Base-by-base conservation (phyloP, 2,329 filamentous ascomycete species). In the Lachnellula suecica region DNA sequence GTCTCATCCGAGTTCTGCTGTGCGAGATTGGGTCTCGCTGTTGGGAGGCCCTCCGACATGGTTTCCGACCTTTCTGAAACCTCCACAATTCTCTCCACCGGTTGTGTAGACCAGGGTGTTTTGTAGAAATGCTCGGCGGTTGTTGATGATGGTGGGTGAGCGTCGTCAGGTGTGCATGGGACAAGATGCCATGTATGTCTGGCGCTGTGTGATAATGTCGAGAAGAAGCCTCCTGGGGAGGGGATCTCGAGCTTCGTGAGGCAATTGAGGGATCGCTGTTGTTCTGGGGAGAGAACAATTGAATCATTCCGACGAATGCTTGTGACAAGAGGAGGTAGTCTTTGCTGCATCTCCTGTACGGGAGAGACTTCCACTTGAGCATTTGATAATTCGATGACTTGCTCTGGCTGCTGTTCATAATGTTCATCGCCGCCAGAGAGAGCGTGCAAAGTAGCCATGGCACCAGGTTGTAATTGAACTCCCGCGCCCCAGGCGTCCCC, bases 81-180 rank as follows among this genome's bases (percentile, higher is more conserved):
- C 61, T 89, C 82, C 25, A 92, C 73, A 27, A 89, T 77, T 42
- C 84, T 87, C 67, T 92, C 88, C 44, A 89, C 72, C 23, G 86
- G 75, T 17, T 67, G 68, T 10, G 72, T 71, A 2, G 73, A 69
- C 87, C 91, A 97, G 3, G 92, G 91, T 24, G 87, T 80, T 57
- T 87, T 85, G 72, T 97, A 97, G 65, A 97, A 97, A 57, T 88
- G 84, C 68, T 96, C 90, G 9, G 93, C 93, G n/a, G 88, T 91
- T 25, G 91, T 90, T 1, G 93, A 96, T 0, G 90, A 93, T 1
- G 91, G 91, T 1, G 84, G 83, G 3, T 74, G 72, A 57, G 77
- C 66, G 17, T 78, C 79, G 7, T 82, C 78, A 11, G 79, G 78
- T 19, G 78, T 76, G 60, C 70, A 73, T 24, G 73, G 72, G 10